Conservation (phyloP, 805 yeast species). For the Schizosaccharomyces pombe region DNA sequence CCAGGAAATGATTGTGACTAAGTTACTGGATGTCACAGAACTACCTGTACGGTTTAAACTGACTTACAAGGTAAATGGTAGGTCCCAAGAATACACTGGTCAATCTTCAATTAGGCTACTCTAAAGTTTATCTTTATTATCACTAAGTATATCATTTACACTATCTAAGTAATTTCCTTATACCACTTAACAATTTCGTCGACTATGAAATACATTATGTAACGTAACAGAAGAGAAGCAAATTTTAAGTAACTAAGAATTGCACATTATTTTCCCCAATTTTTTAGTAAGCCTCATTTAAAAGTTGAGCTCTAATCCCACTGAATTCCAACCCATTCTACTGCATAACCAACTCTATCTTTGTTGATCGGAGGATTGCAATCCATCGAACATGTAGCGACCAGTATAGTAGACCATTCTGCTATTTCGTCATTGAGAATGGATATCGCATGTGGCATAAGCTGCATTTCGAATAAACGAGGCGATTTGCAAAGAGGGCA, state of each 20-base stretch:
- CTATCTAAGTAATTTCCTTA: too few species aligned
- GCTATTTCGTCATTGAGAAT: conserved; percentile 39
- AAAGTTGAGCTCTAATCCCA: conserved; percentile 60
- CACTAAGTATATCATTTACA: too few species aligned
- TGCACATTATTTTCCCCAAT: too few species aligned
- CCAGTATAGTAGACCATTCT: conserved; percentile 87
- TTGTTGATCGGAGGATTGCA: conserved; percentile 29
- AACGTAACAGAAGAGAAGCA: too few species aligned
- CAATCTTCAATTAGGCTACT: background rate
- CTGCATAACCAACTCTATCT: conserved; percentile 52
- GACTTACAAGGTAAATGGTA: background rate
- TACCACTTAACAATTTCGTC: too few species aligned
- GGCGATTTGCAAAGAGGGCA: conserved; percentile 27
- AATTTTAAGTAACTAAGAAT: too few species aligned
- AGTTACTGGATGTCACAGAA: background rate
- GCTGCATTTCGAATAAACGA: conserved; percentile 57
- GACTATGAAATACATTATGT: too few species aligned
- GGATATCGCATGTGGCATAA: conserved; percentile 82
- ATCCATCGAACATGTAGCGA: conserved; percentile 55
- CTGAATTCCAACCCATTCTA: conserved; percentile 66
- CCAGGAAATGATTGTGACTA: background rate
- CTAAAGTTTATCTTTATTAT: too few species aligned
- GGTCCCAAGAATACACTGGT: background rate
- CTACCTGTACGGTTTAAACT: background rate
- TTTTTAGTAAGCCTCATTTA: too few species aligned